Conservation (phyloP, 805 yeast genomes). For the Metschnikowia vanudenii region DNA sequence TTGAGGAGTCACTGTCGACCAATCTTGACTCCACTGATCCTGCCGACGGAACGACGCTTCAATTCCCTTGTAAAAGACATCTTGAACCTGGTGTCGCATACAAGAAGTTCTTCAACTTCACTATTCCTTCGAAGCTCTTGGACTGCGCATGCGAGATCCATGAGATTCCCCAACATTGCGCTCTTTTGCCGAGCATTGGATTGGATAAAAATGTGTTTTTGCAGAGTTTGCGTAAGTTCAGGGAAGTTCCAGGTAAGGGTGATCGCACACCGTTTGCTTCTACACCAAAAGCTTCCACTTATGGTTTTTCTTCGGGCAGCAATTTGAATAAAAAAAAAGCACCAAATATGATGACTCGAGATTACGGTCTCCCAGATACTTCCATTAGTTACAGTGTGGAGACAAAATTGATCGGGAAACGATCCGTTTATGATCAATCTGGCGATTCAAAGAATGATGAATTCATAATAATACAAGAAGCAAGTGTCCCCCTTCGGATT, state of each 20-base stretch:
- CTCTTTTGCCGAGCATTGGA: slow-evolving; percentile 27
- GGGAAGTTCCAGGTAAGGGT: slow-evolving; percentile 13
- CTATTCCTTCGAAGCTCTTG: slow-evolving; percentile 33
- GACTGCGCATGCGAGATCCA: slow-evolving; percentile 31
- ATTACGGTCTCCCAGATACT: slow-evolving; percentile 28
- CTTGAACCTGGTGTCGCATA: slow-evolving; percentile 26
- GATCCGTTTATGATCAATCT: slow-evolving; percentile 20
- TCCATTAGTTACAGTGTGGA: slow-evolving; percentile 30
- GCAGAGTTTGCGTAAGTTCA: slow-evolving; percentile 19
- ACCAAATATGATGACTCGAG: slow-evolving; percentile 21
- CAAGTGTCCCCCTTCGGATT: slow-evolving; percentile 24
- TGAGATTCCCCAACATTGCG: slow-evolving; percentile 25
- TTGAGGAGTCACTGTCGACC: slow-evolving; percentile 12
- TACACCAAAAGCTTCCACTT: not conserved
- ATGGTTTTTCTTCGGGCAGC: not conserved
- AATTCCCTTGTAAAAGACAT: slow-evolving; percentile 25
- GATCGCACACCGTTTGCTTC: slow-evolving; percentile 5
- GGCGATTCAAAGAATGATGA: slow-evolving; percentile 18
- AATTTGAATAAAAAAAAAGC: slow-evolving; percentile 5
- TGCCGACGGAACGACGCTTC: slow-evolving; percentile 29
- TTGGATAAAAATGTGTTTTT: slow-evolving; percentile 27
- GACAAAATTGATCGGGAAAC: slow-evolving; percentile 27
- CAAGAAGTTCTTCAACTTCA: slow-evolving; percentile 40
- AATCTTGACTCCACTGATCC: slow-evolving; percentile 25
- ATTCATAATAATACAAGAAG: slow-evolving; percentile 26